A percentile compares a stretch with the other conserved stretches of the same genome.
These are phyloP conservation scores for Ogataea angusta DNA, from an alignment of 805 yeast genomes.

Conservation along the genomic window DNA sequence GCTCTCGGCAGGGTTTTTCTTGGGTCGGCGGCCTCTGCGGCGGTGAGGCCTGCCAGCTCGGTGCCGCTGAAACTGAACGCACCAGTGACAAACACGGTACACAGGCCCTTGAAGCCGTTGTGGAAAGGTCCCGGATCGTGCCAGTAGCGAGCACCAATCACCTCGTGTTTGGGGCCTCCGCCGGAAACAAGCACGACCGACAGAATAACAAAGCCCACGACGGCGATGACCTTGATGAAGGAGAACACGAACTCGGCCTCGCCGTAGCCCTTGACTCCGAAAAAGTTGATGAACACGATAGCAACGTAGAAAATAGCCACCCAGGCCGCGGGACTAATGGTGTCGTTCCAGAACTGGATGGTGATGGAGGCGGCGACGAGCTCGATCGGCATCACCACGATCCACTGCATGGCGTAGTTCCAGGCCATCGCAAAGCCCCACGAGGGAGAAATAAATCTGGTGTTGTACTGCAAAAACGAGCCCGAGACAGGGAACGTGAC, in stretches of 20 bases:
- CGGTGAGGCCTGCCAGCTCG: conserved; percentile 55
- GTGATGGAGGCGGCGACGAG: conserved; percentile 49
- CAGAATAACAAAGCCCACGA: conserved; percentile 51
- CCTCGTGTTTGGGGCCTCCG: conserved; percentile 53
- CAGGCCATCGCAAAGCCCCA: conserved; percentile 57
- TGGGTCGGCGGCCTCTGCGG: conserved; percentile 56
- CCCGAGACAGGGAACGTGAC: conserved; percentile 60
- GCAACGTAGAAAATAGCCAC: conserved; percentile 49
- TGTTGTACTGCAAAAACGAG: conserved; percentile 51
- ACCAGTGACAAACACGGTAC: conserved; percentile 56
- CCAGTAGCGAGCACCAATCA: conserved; percentile 56
- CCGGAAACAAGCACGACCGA: conserved; percentile 51
- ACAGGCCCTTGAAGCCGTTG: conserved; percentile 51
- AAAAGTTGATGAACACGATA: conserved; percentile 46
- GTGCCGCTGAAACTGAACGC: conserved; percentile 59
- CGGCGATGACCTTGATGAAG: conserved; percentile 48
- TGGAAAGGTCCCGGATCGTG: conserved; percentile 51
- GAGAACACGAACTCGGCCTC: conserved; percentile 58
- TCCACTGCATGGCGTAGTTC: conserved; percentile 50
- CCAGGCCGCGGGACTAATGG: conserved; percentile 45
- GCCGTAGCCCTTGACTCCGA: conserved; percentile 60
- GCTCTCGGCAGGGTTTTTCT: conserved; percentile 55
- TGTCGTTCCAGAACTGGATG: conserved; percentile 41
- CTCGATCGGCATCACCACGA: conserved; percentile 46
- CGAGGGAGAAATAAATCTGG: conserved; percentile 51